Evolutionary conservation across 495 filamentous ascomycete genomes (phyloP).

Genomic region (Daldinia bambusicola): DNA sequence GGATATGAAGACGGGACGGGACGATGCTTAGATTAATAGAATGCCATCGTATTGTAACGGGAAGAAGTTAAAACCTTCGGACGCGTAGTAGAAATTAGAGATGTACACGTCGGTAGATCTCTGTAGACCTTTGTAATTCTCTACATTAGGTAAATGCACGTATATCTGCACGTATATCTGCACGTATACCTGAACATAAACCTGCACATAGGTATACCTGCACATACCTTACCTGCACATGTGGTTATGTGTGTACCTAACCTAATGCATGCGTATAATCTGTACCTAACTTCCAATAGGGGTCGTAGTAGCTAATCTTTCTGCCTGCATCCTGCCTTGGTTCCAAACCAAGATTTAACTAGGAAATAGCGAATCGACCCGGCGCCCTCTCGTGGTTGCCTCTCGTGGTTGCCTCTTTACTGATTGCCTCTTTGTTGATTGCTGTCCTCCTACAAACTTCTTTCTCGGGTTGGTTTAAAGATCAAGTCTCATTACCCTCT

Average conservation of each 20-base stretch:
- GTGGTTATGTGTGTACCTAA: too few relatives aligned
- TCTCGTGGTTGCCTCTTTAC: constrained; percentile 20
- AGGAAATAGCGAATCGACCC: constrained; percentile 23
- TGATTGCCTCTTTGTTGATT: background rate
- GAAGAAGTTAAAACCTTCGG: constrained; percentile 28
- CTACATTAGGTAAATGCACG: too few relatives aligned
- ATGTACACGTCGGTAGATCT: constrained; percentile 15
- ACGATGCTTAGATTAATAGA: constrained; percentile 9
- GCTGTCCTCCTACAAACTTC: background rate
- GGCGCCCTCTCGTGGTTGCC: background rate
- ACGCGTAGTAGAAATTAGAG: constrained; percentile 15
- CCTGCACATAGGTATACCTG: background rate
- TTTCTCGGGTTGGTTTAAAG: background rate
- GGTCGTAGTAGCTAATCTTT: constrained; percentile 20
- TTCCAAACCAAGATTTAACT: constrained; percentile 3
- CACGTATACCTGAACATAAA: too few relatives aligned
- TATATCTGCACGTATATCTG: too few relatives aligned
- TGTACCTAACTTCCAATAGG: too few relatives aligned
- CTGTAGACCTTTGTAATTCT: too few relatives aligned
- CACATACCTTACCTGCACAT: too few relatives aligned
- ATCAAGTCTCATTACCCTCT: background rate
- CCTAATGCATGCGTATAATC: too few relatives aligned
- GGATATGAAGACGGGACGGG: constrained; percentile 5
- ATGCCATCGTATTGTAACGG: constrained; percentile 3
- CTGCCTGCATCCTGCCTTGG: constrained; percentile 22